Evolutionary conservation across 352 stramenopile genomes (phyloP).

Genomic region (Elongisporangium prolatum): DNA sequence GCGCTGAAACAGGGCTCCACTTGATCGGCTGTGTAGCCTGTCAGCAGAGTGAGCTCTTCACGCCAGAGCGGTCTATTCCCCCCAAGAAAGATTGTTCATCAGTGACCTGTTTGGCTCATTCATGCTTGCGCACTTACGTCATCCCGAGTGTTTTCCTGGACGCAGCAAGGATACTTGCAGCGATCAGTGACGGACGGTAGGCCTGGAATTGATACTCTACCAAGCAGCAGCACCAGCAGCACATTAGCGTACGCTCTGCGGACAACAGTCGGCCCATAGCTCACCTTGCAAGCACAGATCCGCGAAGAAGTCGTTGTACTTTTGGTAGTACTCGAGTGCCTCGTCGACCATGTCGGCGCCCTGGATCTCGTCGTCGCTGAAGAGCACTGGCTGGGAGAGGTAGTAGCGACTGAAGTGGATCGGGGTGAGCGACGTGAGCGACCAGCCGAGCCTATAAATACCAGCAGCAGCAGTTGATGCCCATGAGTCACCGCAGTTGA

Average conservation of each 20-base stretch:
- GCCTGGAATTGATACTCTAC: conserved; percentile 78
- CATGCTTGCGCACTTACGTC: conserved; percentile 18
- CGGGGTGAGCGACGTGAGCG: conserved; percentile 57
- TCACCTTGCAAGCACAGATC: conserved; percentile 69
- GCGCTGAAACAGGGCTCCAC: conserved; percentile 80
- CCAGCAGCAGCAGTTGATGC: conserved; percentile 6
- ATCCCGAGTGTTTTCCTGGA: conserved; percentile 76
- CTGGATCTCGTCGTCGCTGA: conserved; percentile 74
- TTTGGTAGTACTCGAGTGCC: conserved; percentile 72
- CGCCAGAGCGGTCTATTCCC: conserved; percentile 60
- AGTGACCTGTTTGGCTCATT: neutral
- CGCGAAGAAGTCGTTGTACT: conserved; percentile 84
- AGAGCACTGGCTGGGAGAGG: conserved; percentile 72
- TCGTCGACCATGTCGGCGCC: conserved; percentile 69
- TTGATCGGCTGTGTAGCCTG: conserved; percentile 74
- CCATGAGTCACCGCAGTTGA: neutral
- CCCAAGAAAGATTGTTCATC: neutral
- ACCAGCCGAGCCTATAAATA: conserved; percentile 60
- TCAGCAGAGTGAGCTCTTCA: conserved; percentile 75
- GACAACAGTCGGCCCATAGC: neutral
- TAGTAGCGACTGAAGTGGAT: conserved; percentile 84
- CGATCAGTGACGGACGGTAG: conserved; percentile 77
- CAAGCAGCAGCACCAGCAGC: neutral
- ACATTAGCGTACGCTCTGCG: neutral
- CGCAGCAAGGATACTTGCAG: conserved; percentile 67